Percentiles rank a stretch among this genome's conserved stretches.
These are phyloP conservation scores for Crepidotus sp. DNA, from an alignment of 1,284 basidiomycete species.

Conservation along the genomic window DNA sequence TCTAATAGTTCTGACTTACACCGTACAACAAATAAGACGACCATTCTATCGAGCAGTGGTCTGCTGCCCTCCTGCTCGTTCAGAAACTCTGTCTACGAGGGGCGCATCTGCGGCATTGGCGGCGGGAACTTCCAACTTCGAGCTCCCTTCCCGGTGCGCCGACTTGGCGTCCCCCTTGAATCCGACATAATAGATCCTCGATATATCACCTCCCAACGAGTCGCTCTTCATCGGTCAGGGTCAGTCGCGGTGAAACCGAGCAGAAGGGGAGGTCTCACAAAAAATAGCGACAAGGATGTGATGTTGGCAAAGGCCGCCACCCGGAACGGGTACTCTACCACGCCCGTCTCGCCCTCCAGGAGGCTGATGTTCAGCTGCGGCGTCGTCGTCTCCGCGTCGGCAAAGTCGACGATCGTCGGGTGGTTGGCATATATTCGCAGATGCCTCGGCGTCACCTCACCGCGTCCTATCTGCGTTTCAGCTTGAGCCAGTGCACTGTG, in stretches of 20 bases:
- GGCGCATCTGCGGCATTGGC: slow-evolving; percentile 61
- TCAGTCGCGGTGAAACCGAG: slow-evolving; percentile 5
- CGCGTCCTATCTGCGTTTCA: slow-evolving; percentile 42
- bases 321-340: slow-evolving; percentile 69
- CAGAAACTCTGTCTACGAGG: slow-evolving; percentile 49
- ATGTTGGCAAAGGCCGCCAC: slow-evolving; percentile 69
- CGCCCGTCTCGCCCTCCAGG: slow-evolving; percentile 55
- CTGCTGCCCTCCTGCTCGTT: slow-evolving; percentile 47
- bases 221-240: slow-evolving; percentile 40
- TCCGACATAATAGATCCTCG: slow-evolving; percentile 68
- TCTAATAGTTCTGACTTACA: background rate
- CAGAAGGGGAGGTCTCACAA: slow-evolving; percentile 41
- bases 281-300: slow-evolving; percentile 65
- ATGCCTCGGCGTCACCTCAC: slow-evolving; percentile 57
- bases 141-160: slow-evolving; percentile 48
- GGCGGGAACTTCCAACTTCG: slow-evolving; percentile 61
- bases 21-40: background rate
- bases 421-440: slow-evolving; percentile 64
- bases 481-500: background rate
- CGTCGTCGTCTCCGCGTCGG: slow-evolving; percentile 54
- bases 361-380: slow-evolving; percentile 66
- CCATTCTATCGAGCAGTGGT: slow-evolving; percentile 40
- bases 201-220: slow-evolving; percentile 50
- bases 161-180: slow-evolving; percentile 67
- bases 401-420: slow-evolving; percentile 66